Evolutionary conservation across 345 rosid genomes (phyloP), one percentile per base, ranked within the genome.

Genomic region (Syzygium aqueum): DNA sequence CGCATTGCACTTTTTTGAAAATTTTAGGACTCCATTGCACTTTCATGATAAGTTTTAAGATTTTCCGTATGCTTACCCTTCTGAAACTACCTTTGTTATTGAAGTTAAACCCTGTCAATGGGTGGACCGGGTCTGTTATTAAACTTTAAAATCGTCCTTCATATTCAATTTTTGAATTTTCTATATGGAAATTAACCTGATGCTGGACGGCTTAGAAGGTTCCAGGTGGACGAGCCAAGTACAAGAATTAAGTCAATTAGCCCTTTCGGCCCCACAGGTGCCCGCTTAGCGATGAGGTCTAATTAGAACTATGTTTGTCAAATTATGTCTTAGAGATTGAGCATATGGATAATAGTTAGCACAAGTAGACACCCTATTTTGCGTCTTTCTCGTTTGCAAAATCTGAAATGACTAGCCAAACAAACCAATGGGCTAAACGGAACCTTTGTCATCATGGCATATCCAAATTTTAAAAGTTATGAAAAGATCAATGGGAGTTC

Each of bases 41-140:
- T 40, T 40, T 40, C 43, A 4, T 40, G 43, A 40, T 40, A 40
- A 40, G 43, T 40, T 40, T 37, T 37, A 3, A n/a, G n/a, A n/a
- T n/a, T n/a, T n/a, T n/a, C n/a, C n/a, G n/a, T n/a, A n/a, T n/a
- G n/a, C n/a, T n/a, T n/a, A n/a, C n/a, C n/a, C n/a, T n/a, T n/a
- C n/a, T n/a, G n/a, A n/a, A 63, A 28, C 5, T 14, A 16, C 16
- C 11, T 65, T 28, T n/a, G 0, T 28, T 33, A 6, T n/a, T 61
- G 33, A 13, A 61, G n/a, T 28, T 16, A 16, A 28, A 28, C 16
- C 14, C 0, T 21, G 28, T 33, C 3, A 1, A 63, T 28, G 33
- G 30, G 30, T 0, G 17, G 2, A 63, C 21, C 0, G 0, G 21
- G 4, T 63, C 21, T 28, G 33, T 28, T 14, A 0, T 3, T 2